Evolutionary conservation across 345 rosid genomes (phyloP), one percentile per base, ranked within the genome.

Genomic region (Euphorbia pulcherrima): DNA sequence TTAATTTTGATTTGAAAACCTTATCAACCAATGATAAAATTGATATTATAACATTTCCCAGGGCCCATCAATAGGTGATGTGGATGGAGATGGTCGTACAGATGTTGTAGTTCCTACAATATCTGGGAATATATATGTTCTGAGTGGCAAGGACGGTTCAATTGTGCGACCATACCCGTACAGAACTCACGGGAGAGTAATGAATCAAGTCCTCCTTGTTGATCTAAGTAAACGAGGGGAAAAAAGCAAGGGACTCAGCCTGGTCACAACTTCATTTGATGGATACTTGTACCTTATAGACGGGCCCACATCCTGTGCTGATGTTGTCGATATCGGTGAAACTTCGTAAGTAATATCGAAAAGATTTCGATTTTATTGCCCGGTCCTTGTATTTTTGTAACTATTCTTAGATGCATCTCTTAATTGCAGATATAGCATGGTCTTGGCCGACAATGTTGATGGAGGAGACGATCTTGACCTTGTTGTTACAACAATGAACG

Each of bases 391-490:
- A 53, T 23, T 62, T 69, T 28, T 64, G 23, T 28, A 65, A 44
- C 57, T 64, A 28, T 50, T 62, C 70, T 52, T 8, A 74, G 47
- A 9, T 69, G 48, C 54, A 47, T 76, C 20, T 75, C 35, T 68
- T 62, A 18, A 20, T 64, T 60, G 64, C 90, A 95, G 99, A 75
- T 95, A 95, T 77, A 90, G 92, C 84, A 92, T 85, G 92, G 99
- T 90, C 77, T 77, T 95, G 77, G 98, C 99, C 47, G 99, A 95
- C 76, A 95, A 95, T 79, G 93, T 94, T 54, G 99, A 94, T 55
- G 99, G 99, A 69, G 97, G 99, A 62, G 99, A 92, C 81, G 99
- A 95, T 83, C 97, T 95, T 65, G 98, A 95, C 84, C 98, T 95
- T 70, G 74, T 92, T 56, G 97, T 95, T 64, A 80, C 99, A 60